Evolutionary conservation across 208 protist genomes (phyloP), one percentile per base, ranked within the genome.

Genomic region (Leishmania lainsoni): DNA sequence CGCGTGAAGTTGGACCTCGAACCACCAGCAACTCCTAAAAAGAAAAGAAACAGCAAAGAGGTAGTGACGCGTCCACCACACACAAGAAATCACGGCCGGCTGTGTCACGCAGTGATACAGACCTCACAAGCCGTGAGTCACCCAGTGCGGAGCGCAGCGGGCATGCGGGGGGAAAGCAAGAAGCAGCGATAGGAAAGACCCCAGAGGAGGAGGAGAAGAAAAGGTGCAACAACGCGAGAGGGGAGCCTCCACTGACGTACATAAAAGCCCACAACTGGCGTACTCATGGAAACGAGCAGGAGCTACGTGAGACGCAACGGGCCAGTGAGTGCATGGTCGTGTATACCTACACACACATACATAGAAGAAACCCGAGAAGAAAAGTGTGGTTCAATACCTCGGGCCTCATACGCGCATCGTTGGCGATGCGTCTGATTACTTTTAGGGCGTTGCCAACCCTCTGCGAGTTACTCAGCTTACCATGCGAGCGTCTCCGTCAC

Each of bases 391-490:
- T 39, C 35, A 1, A 39, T 39, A 39, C 35, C 35, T 39, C 35
- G 35, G 35, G 35, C 35, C 78, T 90, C 92, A 61, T 83, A 93
- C 87, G 71, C 89, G 56, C 80, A 96, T 92, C 84, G 86, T 85
- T 96, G 90, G 82, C 92, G 90, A 89, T 96, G 94, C 81, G 90
- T 96, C 90, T 89, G 93, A 86, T 92, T 96, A 87, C 89, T 90
- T 85, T 92, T 94, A 89, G 35, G 35, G 35, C 35, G 0, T 93
- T 96, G 91, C 94, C 94, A 86, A 96, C 93, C 52, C 90, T 89
- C 83, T 96, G 90, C 84, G 78, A 92, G 91, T 88, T 93, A 84
- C 94, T 83, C 66, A 90, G 92, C 22, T 17, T 1, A n/a, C 26
- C 22, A 9, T n/a, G 26, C 16, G 22, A n/a, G 59, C 29, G 16